Base-by-base conservation (phyloP, 75 land plant genomes). In the Azolla pinnata region DNA sequence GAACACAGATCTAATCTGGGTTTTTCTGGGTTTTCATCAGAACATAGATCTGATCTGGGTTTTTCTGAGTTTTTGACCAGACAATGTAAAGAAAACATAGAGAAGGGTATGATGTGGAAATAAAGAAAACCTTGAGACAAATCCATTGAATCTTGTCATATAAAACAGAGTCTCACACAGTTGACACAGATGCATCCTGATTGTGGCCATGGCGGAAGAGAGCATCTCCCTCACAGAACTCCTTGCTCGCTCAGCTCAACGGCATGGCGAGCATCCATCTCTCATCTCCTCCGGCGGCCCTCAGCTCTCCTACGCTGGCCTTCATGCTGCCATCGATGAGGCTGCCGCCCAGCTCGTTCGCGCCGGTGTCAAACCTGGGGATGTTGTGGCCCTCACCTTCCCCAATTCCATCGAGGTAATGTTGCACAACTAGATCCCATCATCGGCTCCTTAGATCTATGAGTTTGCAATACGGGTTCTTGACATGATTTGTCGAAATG, bases 391-490 rank as follows among this genome's bases (percentile, higher is more conserved):
- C 14, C 42, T 38, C 10, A 7, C 42, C 14, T 38, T 38, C 29
- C 74, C 74, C 14, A 71, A 71, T 17, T 55, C 69, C 26, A 50
- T 71, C 7, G 74, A 71, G 73, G 73, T 70, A 69, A 5, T 10
- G 17, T 17, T 10, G 14, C 17, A 10, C 17, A 17, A 42, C 44
- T 42, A 42, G 44, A 42, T 10, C 17, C 14, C 10, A 42, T 42
- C 10, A 10, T 17, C 44, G 44, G 44, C 17, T 10, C 44, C 44
- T n/a, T n/a, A n/a, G n/a, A n/a, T n/a, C n/a, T n/a, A n/a, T n/a
- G n/a, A n/a, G n/a, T n/a, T n/a, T n/a, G n/a, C n/a, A n/a, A n/a
- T n/a, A n/a, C n/a, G n/a, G n/a, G n/a, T n/a, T n/a, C n/a, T n/a
- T n/a, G n/a, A n/a, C n/a, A n/a, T n/a, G n/a, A n/a, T n/a, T n/a